A percentile compares a stretch with the other conserved stretches of the same genome.
phyloP scores from a whole-genome alignment of 352 stramenopile species.

The Phytophthora ohioensis region DNA sequence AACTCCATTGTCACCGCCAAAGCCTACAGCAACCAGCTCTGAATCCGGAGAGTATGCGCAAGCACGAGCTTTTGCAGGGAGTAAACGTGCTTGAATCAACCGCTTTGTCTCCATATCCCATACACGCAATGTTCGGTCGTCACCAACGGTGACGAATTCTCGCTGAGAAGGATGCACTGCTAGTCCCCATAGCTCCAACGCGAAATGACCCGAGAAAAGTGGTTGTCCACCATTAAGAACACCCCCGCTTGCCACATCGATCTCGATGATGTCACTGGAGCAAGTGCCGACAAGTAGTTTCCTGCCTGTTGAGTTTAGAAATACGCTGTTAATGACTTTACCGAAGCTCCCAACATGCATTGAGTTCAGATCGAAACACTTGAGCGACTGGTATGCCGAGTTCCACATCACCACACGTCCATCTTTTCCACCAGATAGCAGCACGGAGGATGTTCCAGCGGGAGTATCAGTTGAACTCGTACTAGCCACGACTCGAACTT shows the following conservation, averaged over 20 bases:
- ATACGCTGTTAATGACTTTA: conserved; percentile 56
- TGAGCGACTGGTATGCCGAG: conserved; percentile 68
- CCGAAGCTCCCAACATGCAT: conserved; percentile 49
- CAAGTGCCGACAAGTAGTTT: conserved; percentile 85
- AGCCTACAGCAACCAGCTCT: conserved; percentile 83
- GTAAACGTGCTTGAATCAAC: conserved; percentile 45
- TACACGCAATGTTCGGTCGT: conserved; percentile 84
- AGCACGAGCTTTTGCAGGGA: conserved; percentile 67
- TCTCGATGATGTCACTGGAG: conserved; percentile 90
- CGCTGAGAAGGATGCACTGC: conserved; percentile 71
- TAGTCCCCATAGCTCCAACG: conserved; percentile 84
- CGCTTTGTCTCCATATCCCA: conserved; percentile 82
- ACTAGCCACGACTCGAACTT: conserved; percentile 51
- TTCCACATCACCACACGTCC: conserved; percentile 79
- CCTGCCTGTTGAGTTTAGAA: conserved; percentile 48
- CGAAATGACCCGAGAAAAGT: conserved; percentile 74
- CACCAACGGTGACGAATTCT: conserved; percentile 77
- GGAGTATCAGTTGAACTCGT: conserved; percentile 16
- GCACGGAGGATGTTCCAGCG: conserved; percentile 7
- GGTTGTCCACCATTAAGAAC: conserved; percentile 49
- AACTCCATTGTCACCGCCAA: conserved; percentile 67
- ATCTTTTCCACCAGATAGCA: conserved; percentile 80
- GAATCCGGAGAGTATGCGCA: conserved; percentile 91
- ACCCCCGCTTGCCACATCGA: conserved; percentile 50
- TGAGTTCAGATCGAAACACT: conserved; percentile 64